phyloP scores from a whole-genome alignment of 2,329 filamentous ascomycete genomes.

The Magnaporthiopsis poae region DNA sequence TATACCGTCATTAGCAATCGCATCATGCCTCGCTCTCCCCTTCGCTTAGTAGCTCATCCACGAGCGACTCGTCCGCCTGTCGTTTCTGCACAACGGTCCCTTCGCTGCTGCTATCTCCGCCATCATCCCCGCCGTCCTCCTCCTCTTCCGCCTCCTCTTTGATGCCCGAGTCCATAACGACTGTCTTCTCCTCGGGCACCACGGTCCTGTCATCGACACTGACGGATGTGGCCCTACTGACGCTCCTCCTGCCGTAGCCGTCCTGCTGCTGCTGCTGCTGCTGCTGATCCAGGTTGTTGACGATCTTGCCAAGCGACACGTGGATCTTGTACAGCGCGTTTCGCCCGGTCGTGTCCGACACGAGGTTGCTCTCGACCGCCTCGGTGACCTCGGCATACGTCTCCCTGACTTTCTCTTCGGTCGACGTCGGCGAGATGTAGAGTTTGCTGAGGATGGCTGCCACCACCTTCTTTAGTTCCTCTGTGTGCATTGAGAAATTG shows the following conservation, averaged over 20 bases:
- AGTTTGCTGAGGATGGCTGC: constrained; percentile 73
- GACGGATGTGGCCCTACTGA: constrained; percentile 36
- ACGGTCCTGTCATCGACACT: constrained; percentile 22
- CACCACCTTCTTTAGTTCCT: constrained; percentile 78
- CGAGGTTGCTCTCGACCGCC: constrained; percentile 52
- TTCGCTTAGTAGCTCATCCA: constrained; percentile 31
- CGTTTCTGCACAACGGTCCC: constrained; percentile 16
- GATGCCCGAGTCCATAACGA: constrained; percentile 33
- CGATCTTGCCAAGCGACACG: constrained; percentile 56
- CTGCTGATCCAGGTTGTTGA: constrained; percentile 45
- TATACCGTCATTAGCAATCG: background rate
- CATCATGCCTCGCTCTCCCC: constrained; percentile 27
- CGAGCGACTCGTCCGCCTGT: constrained; percentile 25
- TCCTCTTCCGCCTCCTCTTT: constrained; percentile 39
- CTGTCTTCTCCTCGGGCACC: constrained; percentile 27
- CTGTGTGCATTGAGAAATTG: constrained; percentile 27
- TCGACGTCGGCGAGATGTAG: constrained; percentile 60
- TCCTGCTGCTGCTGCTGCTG: constrained; percentile 16
- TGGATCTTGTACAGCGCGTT: constrained; percentile 62
- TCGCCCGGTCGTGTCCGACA: constrained; percentile 50
- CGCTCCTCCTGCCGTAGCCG: constrained; percentile 24
- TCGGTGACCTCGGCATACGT: constrained; percentile 49
- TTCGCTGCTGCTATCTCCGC: constrained; percentile 18
- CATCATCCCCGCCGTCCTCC: constrained; percentile 20
- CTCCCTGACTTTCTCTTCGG: constrained; percentile 46